Evolutionary conservation across 805 yeast species (phyloP).

Genomic region (Teunomyces funiuensis): DNA sequence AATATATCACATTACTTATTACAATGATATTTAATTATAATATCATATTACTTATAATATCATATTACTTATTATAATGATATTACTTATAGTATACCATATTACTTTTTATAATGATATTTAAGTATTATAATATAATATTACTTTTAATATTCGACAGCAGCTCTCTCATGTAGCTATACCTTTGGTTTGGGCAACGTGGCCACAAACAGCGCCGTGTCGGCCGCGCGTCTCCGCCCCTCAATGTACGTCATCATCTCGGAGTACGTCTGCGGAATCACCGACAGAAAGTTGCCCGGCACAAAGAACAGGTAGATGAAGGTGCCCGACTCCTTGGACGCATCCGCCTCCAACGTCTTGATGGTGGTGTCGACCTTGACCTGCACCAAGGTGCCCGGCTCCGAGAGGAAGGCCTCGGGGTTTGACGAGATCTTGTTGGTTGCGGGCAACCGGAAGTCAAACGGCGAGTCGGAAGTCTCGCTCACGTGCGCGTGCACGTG

Average conservation of each 20-base stretch:
- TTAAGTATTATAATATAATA: too few species aligned
- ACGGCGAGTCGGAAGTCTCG: conserved; percentile 31
- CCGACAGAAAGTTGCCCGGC: conserved; percentile 64
- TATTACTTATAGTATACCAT: too few species aligned
- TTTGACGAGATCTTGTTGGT: conserved; percentile 55
- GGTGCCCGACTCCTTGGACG: conserved; percentile 73
- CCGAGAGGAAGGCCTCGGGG: conserved; percentile 59
- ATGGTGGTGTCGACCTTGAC: conserved; percentile 85
- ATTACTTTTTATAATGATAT: too few species aligned
- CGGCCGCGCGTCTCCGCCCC: conserved; percentile 87
- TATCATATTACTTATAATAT: neutral
- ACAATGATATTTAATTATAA: too few species aligned
- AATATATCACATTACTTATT: too few species aligned
- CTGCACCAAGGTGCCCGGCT: conserved; percentile 86
- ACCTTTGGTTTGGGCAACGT: conserved; percentile 25
- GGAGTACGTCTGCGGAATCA: conserved; percentile 81
- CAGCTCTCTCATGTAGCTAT: neutral
- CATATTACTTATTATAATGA: too few species aligned
- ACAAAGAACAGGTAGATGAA: conserved; percentile 89
- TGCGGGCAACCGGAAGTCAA: conserved; percentile 54
- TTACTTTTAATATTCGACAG: neutral
- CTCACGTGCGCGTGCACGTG: conserved; percentile 51
- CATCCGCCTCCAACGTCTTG: conserved; percentile 60
- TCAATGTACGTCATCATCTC: conserved; percentile 92
- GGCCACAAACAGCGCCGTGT: conserved; percentile 66